Evolutionary conservation across 441 rosid genomes (phyloP), one percentile per base, ranked within the genome.

Genomic region (Erodium moschatum): DNA sequence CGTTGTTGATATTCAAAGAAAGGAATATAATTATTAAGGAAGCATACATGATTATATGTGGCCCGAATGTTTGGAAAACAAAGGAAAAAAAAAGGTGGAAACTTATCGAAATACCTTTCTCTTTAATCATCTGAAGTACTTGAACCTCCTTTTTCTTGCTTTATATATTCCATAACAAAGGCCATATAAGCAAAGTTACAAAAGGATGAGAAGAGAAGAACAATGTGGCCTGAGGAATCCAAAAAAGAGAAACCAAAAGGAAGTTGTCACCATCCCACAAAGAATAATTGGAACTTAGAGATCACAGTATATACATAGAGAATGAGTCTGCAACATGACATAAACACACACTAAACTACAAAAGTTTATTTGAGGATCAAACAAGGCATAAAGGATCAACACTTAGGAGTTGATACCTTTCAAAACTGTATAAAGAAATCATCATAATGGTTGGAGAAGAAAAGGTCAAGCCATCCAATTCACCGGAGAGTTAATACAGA

Each of bases 1-100:
- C 80, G 60, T 72, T 44, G 77, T 66, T 78, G 68, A 75, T 67
- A 24, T 79, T 76, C 66, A 75, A 83, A 83, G 87, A 82, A 85
- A 84, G 75, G 96, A 88, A 88, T 86, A 85, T 78, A 79, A 76
- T 73, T 73, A 72, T 73, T 76, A 62, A 48, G 11, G 46, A 56
- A 74, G 64, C 27, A 20, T 24, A 21, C 76, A 68, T 75, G 42
- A 72, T 75, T 69, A 65, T 31, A 68, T 77, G 90, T 84, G 91
- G 91, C 83, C 89, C 86, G 78, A 81, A 81, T 80, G 86, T 85
- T 85, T 90, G 92, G 86, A 86, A 35, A 85, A 87, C 80, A 86
- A 81, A 83, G 86, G 76, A 82, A 84, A 77, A 81, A 72, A 68
- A 75, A 69, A 79, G 75, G 12, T 3, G 11, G 8, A 20, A 20